These are phyloP conservation scores for Babesia caballi DNA, from an alignment of 169 alveolate species.

Conservation along the genomic window DNA sequence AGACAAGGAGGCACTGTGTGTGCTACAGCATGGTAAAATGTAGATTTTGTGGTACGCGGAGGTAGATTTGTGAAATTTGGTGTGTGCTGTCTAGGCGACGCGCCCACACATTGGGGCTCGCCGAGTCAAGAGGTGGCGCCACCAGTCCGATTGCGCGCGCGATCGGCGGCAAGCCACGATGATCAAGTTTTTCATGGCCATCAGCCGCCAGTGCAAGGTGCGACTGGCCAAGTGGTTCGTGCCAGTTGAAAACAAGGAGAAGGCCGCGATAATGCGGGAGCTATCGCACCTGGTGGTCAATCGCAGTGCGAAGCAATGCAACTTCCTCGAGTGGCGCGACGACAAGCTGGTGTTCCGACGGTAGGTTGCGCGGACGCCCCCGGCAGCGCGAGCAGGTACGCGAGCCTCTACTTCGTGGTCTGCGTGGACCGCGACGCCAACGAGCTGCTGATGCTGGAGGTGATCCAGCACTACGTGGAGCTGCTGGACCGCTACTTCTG, in stretches of 20 bases:
- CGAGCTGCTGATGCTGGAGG: slow-evolving; percentile 92
- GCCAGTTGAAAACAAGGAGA: slow-evolving; percentile 80
- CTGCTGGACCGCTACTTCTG: slow-evolving; percentile 97
- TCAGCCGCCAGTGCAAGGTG: slow-evolving; percentile 95
- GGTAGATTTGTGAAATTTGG: too few species aligned
- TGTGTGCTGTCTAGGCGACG: too few species aligned
- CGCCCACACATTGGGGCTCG: too few species aligned
- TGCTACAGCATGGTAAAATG: too few species aligned
- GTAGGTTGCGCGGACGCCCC: slow-evolving; percentile 38
- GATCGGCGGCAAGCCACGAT: slow-evolving; percentile 56
- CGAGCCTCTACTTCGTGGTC: slow-evolving; percentile 95
- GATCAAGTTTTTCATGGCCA: slow-evolving; percentile 93
- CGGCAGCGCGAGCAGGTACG: slow-evolving; percentile 83
- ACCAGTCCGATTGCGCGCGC: not conserved
- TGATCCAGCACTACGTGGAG: slow-evolving; percentile 98
- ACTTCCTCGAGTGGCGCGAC: slow-evolving; percentile 96
- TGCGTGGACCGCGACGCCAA: slow-evolving; percentile 95
- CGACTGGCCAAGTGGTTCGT: slow-evolving; percentile 94
- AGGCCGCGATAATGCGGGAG: slow-evolving; percentile 84
- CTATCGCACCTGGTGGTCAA: slow-evolving; percentile 88
- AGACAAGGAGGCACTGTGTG: too few species aligned
- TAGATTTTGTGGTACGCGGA: too few species aligned
- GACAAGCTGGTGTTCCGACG: slow-evolving; percentile 93
- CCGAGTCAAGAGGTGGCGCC: too few species aligned
- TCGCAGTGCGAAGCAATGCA: slow-evolving; percentile 92